phyloP scores from a whole-genome alignment of 352 stramenopile species.

The Globisporangium solare region DNA sequence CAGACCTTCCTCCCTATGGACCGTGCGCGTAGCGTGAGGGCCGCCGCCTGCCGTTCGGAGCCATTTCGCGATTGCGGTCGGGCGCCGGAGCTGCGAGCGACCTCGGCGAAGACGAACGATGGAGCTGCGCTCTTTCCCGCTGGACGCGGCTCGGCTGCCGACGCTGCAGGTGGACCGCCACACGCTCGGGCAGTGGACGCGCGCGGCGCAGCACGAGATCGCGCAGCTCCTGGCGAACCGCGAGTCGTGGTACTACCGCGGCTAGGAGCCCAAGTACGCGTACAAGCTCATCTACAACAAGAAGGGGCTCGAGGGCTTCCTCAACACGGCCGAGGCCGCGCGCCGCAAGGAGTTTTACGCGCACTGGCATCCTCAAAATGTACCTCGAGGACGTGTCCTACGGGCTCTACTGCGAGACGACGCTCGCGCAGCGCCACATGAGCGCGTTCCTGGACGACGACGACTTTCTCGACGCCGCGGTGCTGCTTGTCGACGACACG shows the following conservation, averaged over 20 bases:
- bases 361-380: constrained; percentile 11
- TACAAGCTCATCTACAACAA: constrained; percentile 29
- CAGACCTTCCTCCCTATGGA: too few species aligned
- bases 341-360: constrained; percentile 11
- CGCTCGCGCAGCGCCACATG: constrained; percentile 36
- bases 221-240: constrained; percentile 4
- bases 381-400: constrained; percentile 25
- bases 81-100: too few species aligned
- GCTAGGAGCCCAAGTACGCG: constrained; percentile 9
- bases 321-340: constrained; percentile 10
- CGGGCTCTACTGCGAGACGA: constrained; percentile 38
- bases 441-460: constrained; percentile 17
- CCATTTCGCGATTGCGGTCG: not conserved
- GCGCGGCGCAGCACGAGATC: constrained; percentile 1
- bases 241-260: constrained; percentile 15
- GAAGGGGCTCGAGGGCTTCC: constrained; percentile 23
- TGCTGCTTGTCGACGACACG: constrained; percentile 37
- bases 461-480: constrained; percentile 32
- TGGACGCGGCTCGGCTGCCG: not conserved
- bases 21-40: too few species aligned
- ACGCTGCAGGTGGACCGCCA: not conserved
- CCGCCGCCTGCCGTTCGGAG: too few species aligned
- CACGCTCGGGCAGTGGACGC: constrained; percentile 6
- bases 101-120: not conserved
- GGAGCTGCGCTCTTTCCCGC: constrained; percentile 7